Conservation (phyloP, 75 land plant genomes). For the Ceratopteris richardii region DNA sequence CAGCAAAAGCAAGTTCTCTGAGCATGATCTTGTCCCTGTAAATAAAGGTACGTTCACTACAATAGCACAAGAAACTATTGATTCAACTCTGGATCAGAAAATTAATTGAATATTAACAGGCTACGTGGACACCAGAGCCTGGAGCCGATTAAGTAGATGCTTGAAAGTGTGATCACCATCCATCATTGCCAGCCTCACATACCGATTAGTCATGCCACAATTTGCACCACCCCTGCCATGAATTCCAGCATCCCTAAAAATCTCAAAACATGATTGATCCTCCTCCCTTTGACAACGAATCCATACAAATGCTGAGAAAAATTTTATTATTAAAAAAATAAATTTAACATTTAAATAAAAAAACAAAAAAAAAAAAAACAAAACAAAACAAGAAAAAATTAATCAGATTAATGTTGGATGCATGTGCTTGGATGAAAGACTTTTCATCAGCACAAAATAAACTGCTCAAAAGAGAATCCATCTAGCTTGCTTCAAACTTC, state of each 20-base stretch:
- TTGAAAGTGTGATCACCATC: slow-evolving; percentile 13
- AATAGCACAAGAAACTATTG: background rate
- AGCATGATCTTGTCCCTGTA: too few species aligned
- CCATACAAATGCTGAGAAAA: slow-evolving; percentile 86
- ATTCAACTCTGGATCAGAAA: too few species aligned
- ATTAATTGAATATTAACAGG: too few species aligned
- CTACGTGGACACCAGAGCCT: background rate
- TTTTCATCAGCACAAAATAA: too few species aligned
- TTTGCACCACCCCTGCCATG: slow-evolving; percentile 29
- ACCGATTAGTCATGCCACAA: slow-evolving; percentile 32
- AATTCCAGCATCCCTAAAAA: slow-evolving; percentile 37
- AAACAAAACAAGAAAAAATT: background rate
- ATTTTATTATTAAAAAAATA: too few species aligned
- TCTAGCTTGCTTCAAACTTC: too few species aligned
- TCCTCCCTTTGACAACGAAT: slow-evolving; percentile 50
- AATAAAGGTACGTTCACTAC: background rate
- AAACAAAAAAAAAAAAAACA: background rate
- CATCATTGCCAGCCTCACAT: slow-evolving; percentile 30
- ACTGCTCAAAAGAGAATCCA: too few species aligned
- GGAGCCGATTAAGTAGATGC: background rate
- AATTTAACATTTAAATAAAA: background rate
- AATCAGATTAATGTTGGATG: too few species aligned
- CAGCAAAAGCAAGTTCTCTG: too few species aligned
- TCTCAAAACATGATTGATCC: slow-evolving; percentile 38
- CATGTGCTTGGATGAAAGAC: too few species aligned